Conservation (phyloP, 169 alveolate genomes). For the Cryptosporidium meleagridis region DNA sequence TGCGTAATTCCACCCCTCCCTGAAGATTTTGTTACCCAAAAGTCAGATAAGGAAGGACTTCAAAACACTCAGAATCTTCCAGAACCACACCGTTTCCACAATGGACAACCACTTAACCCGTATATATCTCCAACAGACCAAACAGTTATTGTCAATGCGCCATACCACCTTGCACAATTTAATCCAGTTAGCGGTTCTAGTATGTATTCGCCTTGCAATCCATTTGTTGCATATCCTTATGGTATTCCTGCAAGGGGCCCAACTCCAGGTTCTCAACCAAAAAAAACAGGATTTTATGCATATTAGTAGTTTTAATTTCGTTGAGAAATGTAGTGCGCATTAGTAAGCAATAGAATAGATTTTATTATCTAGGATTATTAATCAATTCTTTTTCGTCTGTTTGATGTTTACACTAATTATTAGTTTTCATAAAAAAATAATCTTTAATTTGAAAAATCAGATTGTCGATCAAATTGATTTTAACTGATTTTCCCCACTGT, state of each 20-base stretch:
- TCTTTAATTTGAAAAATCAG: not conserved
- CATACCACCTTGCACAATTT: constrained; percentile 72
- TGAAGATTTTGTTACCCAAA: constrained; percentile 31
- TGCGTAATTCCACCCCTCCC: constrained; percentile 74
- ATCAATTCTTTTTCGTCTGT: not conserved
- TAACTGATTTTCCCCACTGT: constrained; percentile 18
- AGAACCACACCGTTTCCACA: constrained; percentile 73
- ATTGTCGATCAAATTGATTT: not conserved
- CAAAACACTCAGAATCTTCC: constrained; percentile 61
- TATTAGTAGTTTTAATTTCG: constrained; percentile 17
- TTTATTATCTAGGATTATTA: not conserved
- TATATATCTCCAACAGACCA: constrained; percentile 73
- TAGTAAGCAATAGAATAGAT: not conserved
- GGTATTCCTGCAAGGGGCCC: constrained; percentile 74
- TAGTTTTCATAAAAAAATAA: no score
- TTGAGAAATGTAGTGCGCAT: not conserved
- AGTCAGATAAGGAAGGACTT: constrained; percentile 14
- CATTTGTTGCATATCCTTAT: constrained; percentile 74
- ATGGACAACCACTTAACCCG: constrained; percentile 74
- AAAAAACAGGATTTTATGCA: constrained; percentile 73
- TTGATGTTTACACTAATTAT: no score
- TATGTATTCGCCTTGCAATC: constrained; percentile 73
- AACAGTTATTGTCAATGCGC: constrained; percentile 73
- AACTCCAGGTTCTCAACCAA: constrained; percentile 71
- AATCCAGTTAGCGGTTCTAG: constrained; percentile 72